A percentile compares a stretch with the other conserved stretches of the same genome.
phyloP scores from a whole-genome alignment of 108 stramenopile genomes.

The Bacterosira constricta region DNA sequence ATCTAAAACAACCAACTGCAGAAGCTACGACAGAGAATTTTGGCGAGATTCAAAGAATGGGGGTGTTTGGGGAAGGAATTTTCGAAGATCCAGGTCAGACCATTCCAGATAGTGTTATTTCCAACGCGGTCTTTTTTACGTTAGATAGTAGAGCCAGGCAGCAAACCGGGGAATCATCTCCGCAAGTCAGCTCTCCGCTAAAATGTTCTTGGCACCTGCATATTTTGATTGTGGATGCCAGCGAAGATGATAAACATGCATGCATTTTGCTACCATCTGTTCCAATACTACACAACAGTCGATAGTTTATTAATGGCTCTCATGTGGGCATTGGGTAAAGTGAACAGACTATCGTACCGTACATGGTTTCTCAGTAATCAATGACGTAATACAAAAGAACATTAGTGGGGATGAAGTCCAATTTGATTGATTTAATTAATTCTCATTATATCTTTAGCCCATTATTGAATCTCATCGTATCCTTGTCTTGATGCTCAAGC shows the following conservation, averaged over 20 bases:
- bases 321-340: too few relatives aligned
- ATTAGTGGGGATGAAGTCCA: too few relatives aligned
- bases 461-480: too few relatives aligned
- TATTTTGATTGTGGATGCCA: constrained; percentile 65
- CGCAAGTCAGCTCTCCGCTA: constrained; percentile 36
- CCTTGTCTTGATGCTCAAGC: neutral
- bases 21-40: neutral
- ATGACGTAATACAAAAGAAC: too few relatives aligned
- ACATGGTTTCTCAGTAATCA: too few relatives aligned
- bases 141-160: constrained; percentile 11
- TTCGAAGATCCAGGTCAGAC: constrained; percentile 62
- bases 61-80: constrained; percentile 65
- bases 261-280: constrained; percentile 64
- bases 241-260: constrained; percentile 67
- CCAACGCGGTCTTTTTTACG: constrained; percentile 44
- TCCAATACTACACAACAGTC: constrained; percentile 20
- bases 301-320: neutral
- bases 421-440: too few relatives aligned
- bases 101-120: constrained; percentile 58
- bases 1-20: constrained; percentile 39
- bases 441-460: too few relatives aligned
- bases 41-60: constrained; percentile 59
- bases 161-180: constrained; percentile 2
- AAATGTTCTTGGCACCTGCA: constrained; percentile 69
- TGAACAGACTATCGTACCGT: too few relatives aligned